phyloP scores from a whole-genome alignment of 2,329 filamentous ascomycete species.

The Paraphoma sp. region DNA sequence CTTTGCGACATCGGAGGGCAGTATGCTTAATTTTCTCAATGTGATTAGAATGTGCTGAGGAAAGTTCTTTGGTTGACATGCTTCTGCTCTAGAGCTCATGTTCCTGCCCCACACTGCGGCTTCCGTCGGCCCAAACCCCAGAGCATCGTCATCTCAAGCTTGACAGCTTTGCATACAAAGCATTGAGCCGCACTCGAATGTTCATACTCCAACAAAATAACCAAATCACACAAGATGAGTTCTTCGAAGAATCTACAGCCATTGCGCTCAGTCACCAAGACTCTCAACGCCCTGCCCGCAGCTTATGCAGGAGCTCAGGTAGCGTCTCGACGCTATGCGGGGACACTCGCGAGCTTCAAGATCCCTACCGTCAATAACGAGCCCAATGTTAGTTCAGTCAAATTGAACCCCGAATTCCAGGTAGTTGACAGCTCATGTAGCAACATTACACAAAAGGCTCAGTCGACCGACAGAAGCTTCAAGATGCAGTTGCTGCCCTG shows the following conservation, averaged over 20 bases:
- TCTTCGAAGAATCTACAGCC: conserved; percentile 42
- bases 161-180: conserved; percentile 30
- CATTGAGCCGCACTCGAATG: conserved; percentile 9
- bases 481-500: conserved; percentile 73
- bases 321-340: conserved; percentile 41
- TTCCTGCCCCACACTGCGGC: conserved; percentile 28
- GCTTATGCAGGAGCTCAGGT: conserved; percentile 31
- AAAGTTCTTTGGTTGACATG: conserved; percentile 1
- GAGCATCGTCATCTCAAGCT: conserved; percentile 21
- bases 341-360: conserved; percentile 83
- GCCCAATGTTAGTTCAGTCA: conserved; percentile 75
- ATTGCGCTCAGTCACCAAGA: conserved; percentile 35
- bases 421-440: conserved; percentile 56
- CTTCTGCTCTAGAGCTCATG: background rate
- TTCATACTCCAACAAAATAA: background rate
- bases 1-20: conserved; percentile 26
- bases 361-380: conserved; percentile 88
- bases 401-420: rapidly evolving
- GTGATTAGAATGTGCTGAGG: conserved; percentile 2
- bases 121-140: conserved; percentile 28
- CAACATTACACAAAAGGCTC: conserved; percentile 90
- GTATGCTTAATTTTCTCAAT: conserved; percentile 1
- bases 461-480: conserved; percentile 76
- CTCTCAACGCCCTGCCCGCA: conserved; percentile 29
- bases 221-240: conserved; percentile 31